phyloP scores from a whole-genome alignment of 2,329 filamentous ascomycete genomes.

The Calonectria ilicicola region DNA sequence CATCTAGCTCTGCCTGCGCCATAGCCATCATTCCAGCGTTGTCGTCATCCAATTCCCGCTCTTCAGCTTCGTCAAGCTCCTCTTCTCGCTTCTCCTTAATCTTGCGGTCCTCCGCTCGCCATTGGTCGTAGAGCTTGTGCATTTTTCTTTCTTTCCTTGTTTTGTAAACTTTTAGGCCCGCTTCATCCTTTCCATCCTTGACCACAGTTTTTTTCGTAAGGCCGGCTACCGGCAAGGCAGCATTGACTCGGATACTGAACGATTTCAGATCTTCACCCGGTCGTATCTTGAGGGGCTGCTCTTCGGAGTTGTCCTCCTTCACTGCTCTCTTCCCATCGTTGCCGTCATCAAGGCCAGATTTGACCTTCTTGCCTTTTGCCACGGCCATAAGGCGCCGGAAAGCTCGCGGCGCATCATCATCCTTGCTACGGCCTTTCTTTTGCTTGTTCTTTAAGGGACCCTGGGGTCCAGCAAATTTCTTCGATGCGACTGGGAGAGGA shows the following conservation, averaged over 20 bases:
- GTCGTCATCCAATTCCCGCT: constrained; percentile 70
- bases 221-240: constrained; percentile 80
- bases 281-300: constrained; percentile 73
- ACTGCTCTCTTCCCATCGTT: constrained; percentile 38
- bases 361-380: constrained; percentile 69
- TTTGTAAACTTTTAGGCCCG: constrained; percentile 74
- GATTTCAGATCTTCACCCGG: constrained; percentile 87
- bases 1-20: constrained; percentile 55
- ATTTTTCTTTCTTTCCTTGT: constrained; percentile 90
- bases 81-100: constrained; percentile 74
- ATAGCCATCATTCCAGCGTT: constrained; percentile 62
- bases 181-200: constrained; percentile 71
- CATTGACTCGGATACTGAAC: constrained; percentile 86
- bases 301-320: constrained; percentile 45
- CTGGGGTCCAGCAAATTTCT: constrained; percentile 43
- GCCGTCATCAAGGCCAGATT: constrained; percentile 80
- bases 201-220: constrained; percentile 71
- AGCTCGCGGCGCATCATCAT: constrained; percentile 87
- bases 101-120: constrained; percentile 75
- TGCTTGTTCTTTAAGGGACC: constrained; percentile 51
- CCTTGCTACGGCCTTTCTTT: constrained; percentile 58
- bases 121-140: constrained; percentile 83
- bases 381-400: constrained; percentile 89
- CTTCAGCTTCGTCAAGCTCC: constrained; percentile 73
- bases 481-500: constrained; percentile 60